Evolutionary conservation across 441 rosid genomes (phyloP).

Genomic region (Populus hybrid): DNA sequence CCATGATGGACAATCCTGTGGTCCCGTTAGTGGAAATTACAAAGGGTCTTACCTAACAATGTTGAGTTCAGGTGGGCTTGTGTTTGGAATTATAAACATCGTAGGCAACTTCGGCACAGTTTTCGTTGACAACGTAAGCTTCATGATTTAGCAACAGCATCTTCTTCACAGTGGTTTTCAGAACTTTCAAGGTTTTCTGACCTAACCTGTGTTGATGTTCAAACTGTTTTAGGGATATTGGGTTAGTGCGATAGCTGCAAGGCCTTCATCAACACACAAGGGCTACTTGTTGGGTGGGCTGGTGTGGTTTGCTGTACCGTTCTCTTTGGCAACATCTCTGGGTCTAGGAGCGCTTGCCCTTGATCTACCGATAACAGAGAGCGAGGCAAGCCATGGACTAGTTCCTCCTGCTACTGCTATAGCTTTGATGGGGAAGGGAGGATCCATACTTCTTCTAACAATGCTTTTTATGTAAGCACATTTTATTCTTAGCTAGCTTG

Average conservation of each 20-base stretch:
- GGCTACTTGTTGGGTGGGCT: slow-evolving; percentile 92
- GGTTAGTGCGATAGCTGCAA: slow-evolving; percentile 97
- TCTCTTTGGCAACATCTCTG: slow-evolving; percentile 84
- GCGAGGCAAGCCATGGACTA: slow-evolving; percentile 78
- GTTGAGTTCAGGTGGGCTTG: slow-evolving; percentile 91
- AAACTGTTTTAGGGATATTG: slow-evolving; percentile 70
- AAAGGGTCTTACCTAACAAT: slow-evolving; percentile 82
- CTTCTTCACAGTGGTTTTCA: neutral
- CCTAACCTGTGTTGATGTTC: neutral
- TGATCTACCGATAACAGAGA: slow-evolving; percentile 66
- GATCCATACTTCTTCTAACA: slow-evolving; percentile 84
- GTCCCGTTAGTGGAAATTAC: slow-evolving; percentile 79
- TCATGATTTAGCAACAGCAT: neutral
- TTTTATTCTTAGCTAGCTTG: neutral
- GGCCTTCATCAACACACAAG: slow-evolving; percentile 91
- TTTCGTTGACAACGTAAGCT: slow-evolving; percentile 83
- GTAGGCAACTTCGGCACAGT: slow-evolving; percentile 92
- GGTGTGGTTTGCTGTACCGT: slow-evolving; percentile 96
- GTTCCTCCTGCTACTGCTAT: slow-evolving; percentile 95
- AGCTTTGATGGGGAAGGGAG: slow-evolving; percentile 96
- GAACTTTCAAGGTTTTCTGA: neutral
- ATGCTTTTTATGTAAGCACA: slow-evolving; percentile 89
- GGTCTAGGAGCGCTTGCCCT: slow-evolving; percentile 93
- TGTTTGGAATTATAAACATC: slow-evolving; percentile 83
- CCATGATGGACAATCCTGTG: slow-evolving; percentile 70